Evolutionary conservation across 192 early-diverging fungal species (phyloP), one percentile per base, ranked within the genome.

Genomic region (Spizellomyces sp.): DNA sequence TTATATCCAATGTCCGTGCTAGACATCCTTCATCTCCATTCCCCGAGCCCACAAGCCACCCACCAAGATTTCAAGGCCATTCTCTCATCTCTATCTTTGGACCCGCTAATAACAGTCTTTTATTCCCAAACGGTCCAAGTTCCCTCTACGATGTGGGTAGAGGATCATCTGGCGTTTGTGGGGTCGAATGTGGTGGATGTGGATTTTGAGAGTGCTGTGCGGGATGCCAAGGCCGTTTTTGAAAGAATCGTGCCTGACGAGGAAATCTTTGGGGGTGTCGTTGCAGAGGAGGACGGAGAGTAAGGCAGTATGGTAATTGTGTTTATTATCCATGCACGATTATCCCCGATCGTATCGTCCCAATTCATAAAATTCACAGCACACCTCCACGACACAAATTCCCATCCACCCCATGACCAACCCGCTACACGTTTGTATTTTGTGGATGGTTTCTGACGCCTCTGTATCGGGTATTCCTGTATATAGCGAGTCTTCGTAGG

Each of bases 11-110:
- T 61, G 15, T 61, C 36, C 21, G 15, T 61, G 17, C 22, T 22
- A 71, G 69, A 47, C 48, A 41, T 72, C 7, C 4, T 72, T 5
- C 55, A 72, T 45, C 45, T 61, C 21, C 59, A 61, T 15, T 61
- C 42, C 21, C 14, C 17, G 4, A 9, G 14, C 17, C 14, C 59
- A 41, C 15, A 15, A 5, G 22, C 59, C 59, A 42, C 15, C 17
- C 21, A 61, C 42, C 59, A 17, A 61, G 42, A 14, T 15, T 41
- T 42, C 15, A 61, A 56, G 54, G 54, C 54, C n/a, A n/a, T 56
- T 4, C 22, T 56, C n/a, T 56, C n/a, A 22, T 19, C 54, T 56
- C n/a, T 41, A 5, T 61, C 50, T 2, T 19, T 54, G 17, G 17
- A 54, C 17, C 50, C 50, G 1, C 12, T 19, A 54, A 54, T 54